Conservation (phyloP, 1,284 basidiomycete species). For the Irpex rosettiformis region DNA sequence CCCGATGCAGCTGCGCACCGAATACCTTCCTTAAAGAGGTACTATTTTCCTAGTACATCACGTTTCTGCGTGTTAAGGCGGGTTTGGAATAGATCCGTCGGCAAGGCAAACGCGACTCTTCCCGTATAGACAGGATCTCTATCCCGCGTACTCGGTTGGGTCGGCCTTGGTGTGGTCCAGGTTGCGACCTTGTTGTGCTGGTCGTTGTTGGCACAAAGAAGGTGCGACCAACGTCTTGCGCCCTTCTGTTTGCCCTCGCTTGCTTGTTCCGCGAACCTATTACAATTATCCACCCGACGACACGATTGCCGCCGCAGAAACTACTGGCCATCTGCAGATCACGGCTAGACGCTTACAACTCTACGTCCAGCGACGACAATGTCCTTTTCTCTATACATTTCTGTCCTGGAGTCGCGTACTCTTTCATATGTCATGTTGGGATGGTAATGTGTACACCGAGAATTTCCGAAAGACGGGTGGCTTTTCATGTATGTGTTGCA, state of each 20-base stretch:
- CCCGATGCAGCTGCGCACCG: not conserved
- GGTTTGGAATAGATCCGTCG: not conserved
- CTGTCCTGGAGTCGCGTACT: too few relatives aligned
- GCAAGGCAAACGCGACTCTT: not conserved
- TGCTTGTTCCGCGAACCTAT: not conserved
- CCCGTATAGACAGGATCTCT: not conserved
- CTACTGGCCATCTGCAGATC: not conserved
- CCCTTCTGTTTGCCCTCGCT: not conserved
- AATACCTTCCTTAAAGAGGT: not conserved
- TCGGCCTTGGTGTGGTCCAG: not conserved
- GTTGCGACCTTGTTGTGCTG: too few relatives aligned
- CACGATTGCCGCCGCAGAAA: not conserved
- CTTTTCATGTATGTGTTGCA: too few relatives aligned
- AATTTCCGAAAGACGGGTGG: too few relatives aligned
- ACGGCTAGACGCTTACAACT: not conserved
- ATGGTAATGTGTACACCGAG: too few relatives aligned
- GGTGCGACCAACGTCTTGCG: too few relatives aligned
- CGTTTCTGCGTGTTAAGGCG: not conserved
- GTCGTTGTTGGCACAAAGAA: too few relatives aligned
- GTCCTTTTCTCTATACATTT: not conserved
- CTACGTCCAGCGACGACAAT: not conserved
- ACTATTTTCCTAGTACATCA: not conserved
- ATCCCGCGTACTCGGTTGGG: not conserved
- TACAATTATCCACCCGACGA: not conserved
- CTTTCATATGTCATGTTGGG: too few relatives aligned